A percentile compares a stretch with the other conserved stretches of the same genome.
These are phyloP conservation scores for Marsdenia floribunda DNA, from an alignment of 257 asterid genomes.

Conservation along the genomic window DNA sequence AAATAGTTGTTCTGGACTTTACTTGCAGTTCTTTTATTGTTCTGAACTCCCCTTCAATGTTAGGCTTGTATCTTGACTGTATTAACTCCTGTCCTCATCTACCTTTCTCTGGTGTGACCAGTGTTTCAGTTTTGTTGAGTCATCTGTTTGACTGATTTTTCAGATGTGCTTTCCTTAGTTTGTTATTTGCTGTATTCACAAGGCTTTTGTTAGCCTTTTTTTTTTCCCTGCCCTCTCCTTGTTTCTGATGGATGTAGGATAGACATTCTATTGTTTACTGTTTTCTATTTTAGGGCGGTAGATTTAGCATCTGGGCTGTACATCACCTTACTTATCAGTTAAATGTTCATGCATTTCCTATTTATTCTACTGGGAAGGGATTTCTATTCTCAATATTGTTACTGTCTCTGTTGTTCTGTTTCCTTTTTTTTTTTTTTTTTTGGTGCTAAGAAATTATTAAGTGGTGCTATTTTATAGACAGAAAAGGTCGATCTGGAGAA, in stretches of 20 bases:
- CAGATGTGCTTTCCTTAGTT: background rate
- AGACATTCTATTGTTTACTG: background rate
- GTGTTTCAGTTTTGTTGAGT: background rate
- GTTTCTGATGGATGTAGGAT: background rate
- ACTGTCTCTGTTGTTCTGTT: background rate
- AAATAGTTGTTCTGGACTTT: background rate
- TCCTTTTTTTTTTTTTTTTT: background rate
- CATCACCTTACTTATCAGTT: background rate
- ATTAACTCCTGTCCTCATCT: background rate
- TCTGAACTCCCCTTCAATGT: background rate
- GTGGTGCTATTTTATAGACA: constrained; percentile 50
- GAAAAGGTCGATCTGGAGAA: constrained; percentile 97
- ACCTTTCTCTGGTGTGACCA: background rate
- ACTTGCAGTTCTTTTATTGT: background rate
- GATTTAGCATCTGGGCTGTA: background rate
- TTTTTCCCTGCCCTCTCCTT: background rate
- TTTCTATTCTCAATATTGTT: constrained; percentile 10
- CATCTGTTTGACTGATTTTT: background rate
- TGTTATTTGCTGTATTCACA: background rate
- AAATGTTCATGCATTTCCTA: background rate
- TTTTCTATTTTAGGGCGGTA: background rate
- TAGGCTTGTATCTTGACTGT: background rate
- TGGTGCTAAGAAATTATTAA: constrained; percentile 22
- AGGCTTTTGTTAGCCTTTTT: background rate
- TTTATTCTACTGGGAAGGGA: background rate